Percentiles rank a stretch among this genome's conserved stretches.
phyloP scores from a whole-genome alignment of 176 grass and related monocot species.

The Zizania latifolia region DNA sequence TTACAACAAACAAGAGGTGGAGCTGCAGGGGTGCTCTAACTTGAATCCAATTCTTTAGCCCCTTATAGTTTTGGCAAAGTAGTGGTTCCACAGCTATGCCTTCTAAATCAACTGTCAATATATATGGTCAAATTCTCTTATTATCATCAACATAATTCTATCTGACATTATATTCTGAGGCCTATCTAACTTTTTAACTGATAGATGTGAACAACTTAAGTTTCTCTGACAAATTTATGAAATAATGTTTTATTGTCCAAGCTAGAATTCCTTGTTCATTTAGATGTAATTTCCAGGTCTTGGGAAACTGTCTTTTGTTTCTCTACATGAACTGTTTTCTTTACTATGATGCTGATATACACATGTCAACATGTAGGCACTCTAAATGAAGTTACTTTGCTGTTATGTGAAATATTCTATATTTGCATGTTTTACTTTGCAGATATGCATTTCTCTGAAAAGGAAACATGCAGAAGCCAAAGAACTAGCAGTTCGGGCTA shows the following conservation, averaged over 20 bases:
- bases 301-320: background rate
- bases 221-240: background rate
- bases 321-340: background rate
- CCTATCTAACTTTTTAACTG: conserved; percentile 2
- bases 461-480: conserved; percentile 89
- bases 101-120: background rate
- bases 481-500: conserved; percentile 74
- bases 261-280: background rate
- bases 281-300: background rate
- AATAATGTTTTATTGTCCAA: background rate
- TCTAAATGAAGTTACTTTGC: background rate
- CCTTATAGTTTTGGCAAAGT: background rate
- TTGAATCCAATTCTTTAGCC: background rate
- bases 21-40: background rate
- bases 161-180: background rate
- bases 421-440: conserved; percentile 28
- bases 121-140: background rate
- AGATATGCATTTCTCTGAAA: conserved; percentile 83
- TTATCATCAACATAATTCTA: conserved; percentile 11
- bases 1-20: background rate
- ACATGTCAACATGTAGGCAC: background rate
- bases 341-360: conserved; percentile 14
- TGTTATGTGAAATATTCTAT: background rate
- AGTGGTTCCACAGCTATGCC: too few species aligned
- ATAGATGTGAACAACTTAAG: background rate